Conservation (phyloP, 148 eudicot species). For the Fallopia convolvulus region DNA sequence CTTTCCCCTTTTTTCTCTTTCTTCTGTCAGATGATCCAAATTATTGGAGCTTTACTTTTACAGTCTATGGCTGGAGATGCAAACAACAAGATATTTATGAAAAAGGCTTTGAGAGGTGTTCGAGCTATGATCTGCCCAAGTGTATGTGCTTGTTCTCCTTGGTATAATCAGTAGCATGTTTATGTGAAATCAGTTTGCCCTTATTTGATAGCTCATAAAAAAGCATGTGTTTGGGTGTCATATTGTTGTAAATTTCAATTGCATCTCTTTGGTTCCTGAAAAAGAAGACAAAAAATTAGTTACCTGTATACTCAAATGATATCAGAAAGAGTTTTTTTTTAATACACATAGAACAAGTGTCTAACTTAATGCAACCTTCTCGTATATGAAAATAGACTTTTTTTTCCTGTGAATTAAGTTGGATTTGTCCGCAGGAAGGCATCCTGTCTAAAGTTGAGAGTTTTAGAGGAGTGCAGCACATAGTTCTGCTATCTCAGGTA, state of each 20-base stretch:
- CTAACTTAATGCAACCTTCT: neutral
- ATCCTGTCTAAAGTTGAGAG: constrained; percentile 48
- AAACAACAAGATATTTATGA: constrained; percentile 41
- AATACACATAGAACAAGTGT: neutral
- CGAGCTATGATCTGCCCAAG: constrained; percentile 71
- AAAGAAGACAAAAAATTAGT: neutral
- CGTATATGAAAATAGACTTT: neutral
- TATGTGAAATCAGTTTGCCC: neutral
- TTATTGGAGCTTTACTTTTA: constrained; percentile 14
- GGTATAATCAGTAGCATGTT: neutral
- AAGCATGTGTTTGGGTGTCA: neutral
- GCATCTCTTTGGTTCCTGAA: neutral
- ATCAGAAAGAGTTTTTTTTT: neutral
- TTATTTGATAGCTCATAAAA: neutral
- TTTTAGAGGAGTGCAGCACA: constrained; percentile 65
- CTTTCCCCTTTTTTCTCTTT: neutral
- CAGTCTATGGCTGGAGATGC: constrained; percentile 70
- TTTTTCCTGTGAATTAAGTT: neutral
- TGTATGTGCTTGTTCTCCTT: constrained; percentile 35
- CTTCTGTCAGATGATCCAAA: neutral
- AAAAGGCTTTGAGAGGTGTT: constrained; percentile 71
- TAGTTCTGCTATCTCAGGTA: constrained; percentile 85
- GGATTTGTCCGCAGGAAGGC: constrained; percentile 58
- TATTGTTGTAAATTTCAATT: neutral
- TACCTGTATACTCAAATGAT: neutral